Evolutionary conservation across 78 protist genomes (phyloP).

Genomic region (Polysphondylium violaceum): DNA sequence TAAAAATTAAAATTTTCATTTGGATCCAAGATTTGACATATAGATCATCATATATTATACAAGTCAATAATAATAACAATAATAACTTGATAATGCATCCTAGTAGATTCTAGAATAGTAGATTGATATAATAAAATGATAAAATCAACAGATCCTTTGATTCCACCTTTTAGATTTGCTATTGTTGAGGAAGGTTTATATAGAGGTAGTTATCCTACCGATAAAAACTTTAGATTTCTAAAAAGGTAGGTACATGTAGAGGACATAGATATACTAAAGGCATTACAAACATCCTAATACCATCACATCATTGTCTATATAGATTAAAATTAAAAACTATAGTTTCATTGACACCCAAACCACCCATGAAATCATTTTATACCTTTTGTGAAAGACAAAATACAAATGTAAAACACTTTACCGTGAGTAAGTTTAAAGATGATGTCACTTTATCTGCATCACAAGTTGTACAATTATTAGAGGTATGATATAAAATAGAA

Average conservation of each 20-base stretch:
- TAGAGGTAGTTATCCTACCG: slow-evolving; percentile 81
- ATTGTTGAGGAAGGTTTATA: slow-evolving; percentile 75
- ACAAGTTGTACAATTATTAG: slow-evolving; percentile 68
- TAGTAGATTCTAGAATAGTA: too few species aligned
- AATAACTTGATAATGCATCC: too few species aligned
- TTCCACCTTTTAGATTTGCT: slow-evolving; percentile 81
- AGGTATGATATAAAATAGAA: too few species aligned
- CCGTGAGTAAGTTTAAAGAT: slow-evolving; percentile 81
- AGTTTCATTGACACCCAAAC: slow-evolving; percentile 76
- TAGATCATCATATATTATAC: too few species aligned
- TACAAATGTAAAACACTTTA: slow-evolving; percentile 43
- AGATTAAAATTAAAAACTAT: slow-evolving; percentile 80
- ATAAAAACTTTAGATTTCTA: slow-evolving; percentile 76
- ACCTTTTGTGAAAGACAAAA: slow-evolving; percentile 66
- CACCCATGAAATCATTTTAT: slow-evolving; percentile 60
- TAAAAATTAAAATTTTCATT: too few species aligned
- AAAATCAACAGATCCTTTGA: slow-evolving; percentile 28
- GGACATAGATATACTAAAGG: too few species aligned
- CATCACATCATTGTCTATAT: too few species aligned
- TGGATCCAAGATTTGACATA: too few species aligned
- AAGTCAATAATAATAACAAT: too few species aligned
- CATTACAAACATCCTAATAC: neutral
- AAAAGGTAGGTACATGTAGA: slow-evolving; percentile 54
- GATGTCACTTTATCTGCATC: slow-evolving; percentile 67
- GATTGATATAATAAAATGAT: slow-evolving; percentile 17